Evolutionary conservation across 2,329 filamentous ascomycete species (phyloP), one percentile per base, ranked within the genome.

Genomic region (Aspergillus brasiliensis): DNA sequence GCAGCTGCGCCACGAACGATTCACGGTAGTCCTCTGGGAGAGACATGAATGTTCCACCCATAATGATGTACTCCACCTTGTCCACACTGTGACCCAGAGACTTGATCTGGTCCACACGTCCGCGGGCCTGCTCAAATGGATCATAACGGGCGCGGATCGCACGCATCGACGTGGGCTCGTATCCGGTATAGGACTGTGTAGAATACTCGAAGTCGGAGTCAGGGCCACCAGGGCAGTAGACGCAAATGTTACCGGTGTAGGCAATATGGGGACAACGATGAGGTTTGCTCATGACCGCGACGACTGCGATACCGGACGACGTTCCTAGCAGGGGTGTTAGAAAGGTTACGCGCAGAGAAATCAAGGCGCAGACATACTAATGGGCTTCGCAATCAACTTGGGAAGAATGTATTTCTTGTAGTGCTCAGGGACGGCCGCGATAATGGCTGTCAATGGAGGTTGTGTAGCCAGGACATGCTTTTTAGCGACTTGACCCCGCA

Each of bases 1-100:
- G 95, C 53, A 99, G 84, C 72, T 97, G 94, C 1, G 92, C 90
- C 61, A 99, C 97, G 71, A 99, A 99, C 58, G 91, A 88, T 62
- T 99, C 91, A 27, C 95, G 84, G 76, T 99, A 99, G 23, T 89
- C 88, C 70, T 92, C 88, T 8, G 94, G 85, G 25, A 99, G 80
- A 2, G 94, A 98, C 96, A 99, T 99, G 78, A 99, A 99, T 0
- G 95, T 99, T 66, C 95, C 95, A 61, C 95, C 95, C 95, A 99
- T 99, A 74, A 99, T 97, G 73, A 99, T 99, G 77, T 98, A 99
- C 81, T 99, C 95, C 23, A 99, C 95, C 77, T 99, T 99, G 80
- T 99, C 95, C 51, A 99, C 95, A 48, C 92, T 97, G 77, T 99
- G 95, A 0, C 95, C 95, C 0, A 99, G 84, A 2, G 91, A 91